A percentile compares a stretch with the other conserved stretches of the same genome.
phyloP scores from a whole-genome alignment of 2,329 filamentous ascomycete species.

The Claviceps cyperi region DNA sequence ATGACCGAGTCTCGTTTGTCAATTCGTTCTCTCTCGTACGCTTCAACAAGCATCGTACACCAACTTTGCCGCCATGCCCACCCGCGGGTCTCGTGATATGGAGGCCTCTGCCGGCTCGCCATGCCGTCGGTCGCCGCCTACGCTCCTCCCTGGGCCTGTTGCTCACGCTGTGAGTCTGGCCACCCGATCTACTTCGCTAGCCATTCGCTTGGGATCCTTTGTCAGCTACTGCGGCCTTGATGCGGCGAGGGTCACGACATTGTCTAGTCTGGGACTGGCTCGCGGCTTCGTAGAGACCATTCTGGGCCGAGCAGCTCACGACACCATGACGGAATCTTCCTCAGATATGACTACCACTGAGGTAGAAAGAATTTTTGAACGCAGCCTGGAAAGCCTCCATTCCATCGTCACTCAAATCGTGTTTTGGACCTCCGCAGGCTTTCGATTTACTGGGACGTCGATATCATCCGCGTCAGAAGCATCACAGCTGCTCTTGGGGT shows the following conservation, averaged over 20 bases:
- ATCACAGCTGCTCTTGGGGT: slow-evolving; percentile 42
- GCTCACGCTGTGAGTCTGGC: slow-evolving; percentile 46
- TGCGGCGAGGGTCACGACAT: slow-evolving; percentile 39
- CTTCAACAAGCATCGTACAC: neutral
- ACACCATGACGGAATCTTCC: slow-evolving; percentile 29
- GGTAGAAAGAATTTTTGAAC: slow-evolving; percentile 41
- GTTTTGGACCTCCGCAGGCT: slow-evolving; percentile 47
- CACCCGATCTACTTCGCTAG: slow-evolving; percentile 43
- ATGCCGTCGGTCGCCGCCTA: slow-evolving; percentile 19
- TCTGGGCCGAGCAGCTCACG: slow-evolving; percentile 35
- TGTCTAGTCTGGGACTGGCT: slow-evolving; percentile 43
- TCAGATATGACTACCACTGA: slow-evolving; percentile 35
- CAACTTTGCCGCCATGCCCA: slow-evolving; percentile 1
- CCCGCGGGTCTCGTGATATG: slow-evolving; percentile 1
- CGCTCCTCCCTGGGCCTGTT: slow-evolving; percentile 41
- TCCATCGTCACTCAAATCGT: slow-evolving; percentile 42
- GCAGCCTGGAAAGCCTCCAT: slow-evolving; percentile 41
- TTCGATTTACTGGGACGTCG: slow-evolving; percentile 41
- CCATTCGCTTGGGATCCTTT: slow-evolving; percentile 37
- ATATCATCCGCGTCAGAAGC: slow-evolving; percentile 39
- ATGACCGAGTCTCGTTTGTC: too few relatives aligned
- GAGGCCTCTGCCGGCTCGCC: slow-evolving; percentile 8
- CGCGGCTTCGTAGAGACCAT: slow-evolving; percentile 40
- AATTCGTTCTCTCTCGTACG: neutral
- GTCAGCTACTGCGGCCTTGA: slow-evolving; percentile 37